Evolutionary conservation across 2,329 filamentous ascomycete genomes (phyloP).

Genomic region (Alternaria metachromatica): DNA sequence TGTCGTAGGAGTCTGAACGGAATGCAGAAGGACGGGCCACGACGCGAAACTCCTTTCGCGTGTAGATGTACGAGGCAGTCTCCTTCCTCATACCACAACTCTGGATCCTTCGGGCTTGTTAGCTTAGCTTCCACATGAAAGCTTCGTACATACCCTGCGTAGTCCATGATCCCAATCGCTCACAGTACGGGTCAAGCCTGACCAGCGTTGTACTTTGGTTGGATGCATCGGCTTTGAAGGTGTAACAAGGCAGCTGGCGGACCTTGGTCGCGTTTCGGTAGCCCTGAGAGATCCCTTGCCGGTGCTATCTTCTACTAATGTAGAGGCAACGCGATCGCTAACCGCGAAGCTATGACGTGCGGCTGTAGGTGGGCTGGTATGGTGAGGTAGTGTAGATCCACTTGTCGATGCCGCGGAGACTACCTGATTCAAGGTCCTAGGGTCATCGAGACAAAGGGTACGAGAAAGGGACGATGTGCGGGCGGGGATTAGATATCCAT

Average conservation of each 20-base stretch:
- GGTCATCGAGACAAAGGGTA: not conserved
- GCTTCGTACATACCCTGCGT: conserved; percentile 49
- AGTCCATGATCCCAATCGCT: conserved; percentile 54
- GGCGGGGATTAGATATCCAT: conserved; percentile 23
- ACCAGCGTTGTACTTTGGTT: conserved; percentile 42
- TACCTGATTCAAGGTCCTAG: not conserved
- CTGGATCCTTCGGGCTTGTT: conserved; percentile 64
- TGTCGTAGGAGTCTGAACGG: conserved; percentile 65
- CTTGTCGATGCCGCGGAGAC: conserved; percentile 4
- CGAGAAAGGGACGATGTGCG: conserved; percentile 22
- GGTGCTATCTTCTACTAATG: not conserved
- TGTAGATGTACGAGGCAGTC: conserved; percentile 76
- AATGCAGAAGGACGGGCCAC: conserved; percentile 72
- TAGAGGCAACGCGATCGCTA: conserved; percentile 4
- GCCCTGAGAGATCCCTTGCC: not conserved
- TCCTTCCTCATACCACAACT: conserved; percentile 71
- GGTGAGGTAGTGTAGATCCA: conserved; percentile 5
- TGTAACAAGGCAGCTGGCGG: conserved; percentile 25
- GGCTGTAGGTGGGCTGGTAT: not conserved
- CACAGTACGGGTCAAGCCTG: conserved; percentile 40
- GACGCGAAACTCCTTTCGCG: conserved; percentile 66
- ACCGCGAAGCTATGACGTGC: conserved; percentile 8
- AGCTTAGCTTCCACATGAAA: not conserved
- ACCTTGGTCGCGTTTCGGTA: conserved; percentile 17
- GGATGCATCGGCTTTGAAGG: conserved; percentile 27